Conservation (phyloP, 805 yeast species). For the Candida coleopterorum region DNA sequence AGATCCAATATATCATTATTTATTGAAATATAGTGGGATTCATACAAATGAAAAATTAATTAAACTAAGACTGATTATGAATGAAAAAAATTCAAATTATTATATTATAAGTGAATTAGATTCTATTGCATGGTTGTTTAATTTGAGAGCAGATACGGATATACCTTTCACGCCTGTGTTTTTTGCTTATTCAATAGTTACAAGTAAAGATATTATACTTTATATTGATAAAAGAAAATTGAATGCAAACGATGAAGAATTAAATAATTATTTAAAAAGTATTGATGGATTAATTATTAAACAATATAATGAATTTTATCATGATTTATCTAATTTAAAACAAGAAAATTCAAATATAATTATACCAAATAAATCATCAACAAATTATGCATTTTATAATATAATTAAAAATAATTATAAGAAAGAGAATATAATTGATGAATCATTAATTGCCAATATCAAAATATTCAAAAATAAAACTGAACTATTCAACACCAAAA, state of each 20-base stretch:
- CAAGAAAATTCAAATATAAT: slow-evolving; percentile 20
- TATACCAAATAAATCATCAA: slow-evolving; percentile 26
- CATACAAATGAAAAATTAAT: slow-evolving; percentile 24
- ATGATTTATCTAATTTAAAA: slow-evolving; percentile 37
- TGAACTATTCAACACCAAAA: slow-evolving; percentile 67
- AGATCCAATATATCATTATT: slow-evolving; percentile 28
- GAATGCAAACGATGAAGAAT: slow-evolving; percentile 22
- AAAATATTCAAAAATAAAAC: slow-evolving; percentile 72
- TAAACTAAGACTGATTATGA: slow-evolving; percentile 28
- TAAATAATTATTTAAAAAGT: slow-evolving; percentile 19
- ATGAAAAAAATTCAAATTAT: slow-evolving; percentile 14
- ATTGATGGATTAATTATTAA: slow-evolving; percentile 34
- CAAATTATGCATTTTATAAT: slow-evolving; percentile 28
- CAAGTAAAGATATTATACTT: slow-evolving; percentile 35
- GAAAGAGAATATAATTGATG: slow-evolving; percentile 18
- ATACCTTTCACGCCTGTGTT: slow-evolving; percentile 85
- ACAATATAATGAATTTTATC: slow-evolving; percentile 57
- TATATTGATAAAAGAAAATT: slow-evolving; percentile 51
- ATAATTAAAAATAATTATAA: slow-evolving; percentile 27
- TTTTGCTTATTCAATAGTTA: slow-evolving; percentile 53
- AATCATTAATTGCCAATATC: slow-evolving; percentile 39
- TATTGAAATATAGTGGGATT: slow-evolving; percentile 31
- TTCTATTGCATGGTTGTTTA: slow-evolving; percentile 88
- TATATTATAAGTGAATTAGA: slow-evolving; percentile 72
- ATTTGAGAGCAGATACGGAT: slow-evolving; percentile 72